phyloP scores from a whole-genome alignment of 805 yeast species.

The Cyberlindnera mrakii region DNA sequence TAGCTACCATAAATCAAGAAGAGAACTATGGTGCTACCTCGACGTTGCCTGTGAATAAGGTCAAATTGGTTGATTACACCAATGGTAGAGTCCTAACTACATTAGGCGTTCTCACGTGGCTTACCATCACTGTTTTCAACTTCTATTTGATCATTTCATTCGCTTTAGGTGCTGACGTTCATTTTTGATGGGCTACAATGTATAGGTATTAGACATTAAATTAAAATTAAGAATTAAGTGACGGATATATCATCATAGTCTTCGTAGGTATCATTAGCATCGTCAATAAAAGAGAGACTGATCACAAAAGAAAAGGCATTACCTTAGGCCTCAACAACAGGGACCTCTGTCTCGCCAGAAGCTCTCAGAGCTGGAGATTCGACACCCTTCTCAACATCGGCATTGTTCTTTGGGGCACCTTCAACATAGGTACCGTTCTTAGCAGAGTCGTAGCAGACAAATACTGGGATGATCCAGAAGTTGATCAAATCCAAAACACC shows the following conservation, averaged over 20 bases:
- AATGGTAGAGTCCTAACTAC: constrained; percentile 52
- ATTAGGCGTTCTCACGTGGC: constrained; percentile 60
- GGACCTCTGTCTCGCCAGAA: constrained; percentile 30
- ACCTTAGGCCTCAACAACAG: not conserved
- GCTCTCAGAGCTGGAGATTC: constrained; percentile 22
- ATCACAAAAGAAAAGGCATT: not conserved
- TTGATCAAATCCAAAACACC: constrained; percentile 44
- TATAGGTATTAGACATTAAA: no score
- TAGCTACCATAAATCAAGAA: constrained; percentile 7
- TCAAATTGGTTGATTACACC: constrained; percentile 55
- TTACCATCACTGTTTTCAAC: constrained; percentile 63
- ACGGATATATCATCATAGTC: no score
- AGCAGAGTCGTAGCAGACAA: constrained; percentile 18
- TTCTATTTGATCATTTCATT: constrained; percentile 56
- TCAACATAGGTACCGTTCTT: constrained; percentile 15
- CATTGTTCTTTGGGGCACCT: constrained; percentile 2
- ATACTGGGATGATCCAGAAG: constrained; percentile 37
- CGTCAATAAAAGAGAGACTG: not conserved
- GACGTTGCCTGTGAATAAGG: constrained; percentile 3
- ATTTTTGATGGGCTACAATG: constrained; percentile 25
- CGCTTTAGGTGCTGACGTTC: constrained; percentile 45
- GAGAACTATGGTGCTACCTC: constrained; percentile 20
- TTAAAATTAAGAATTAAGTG: no score
- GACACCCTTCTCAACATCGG: constrained; percentile 15
- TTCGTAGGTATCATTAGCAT: no score